Evolutionary conservation across 2,329 filamentous ascomycete genomes (phyloP), one percentile per base, ranked within the genome.

Genomic region (Fusarium musae): DNA sequence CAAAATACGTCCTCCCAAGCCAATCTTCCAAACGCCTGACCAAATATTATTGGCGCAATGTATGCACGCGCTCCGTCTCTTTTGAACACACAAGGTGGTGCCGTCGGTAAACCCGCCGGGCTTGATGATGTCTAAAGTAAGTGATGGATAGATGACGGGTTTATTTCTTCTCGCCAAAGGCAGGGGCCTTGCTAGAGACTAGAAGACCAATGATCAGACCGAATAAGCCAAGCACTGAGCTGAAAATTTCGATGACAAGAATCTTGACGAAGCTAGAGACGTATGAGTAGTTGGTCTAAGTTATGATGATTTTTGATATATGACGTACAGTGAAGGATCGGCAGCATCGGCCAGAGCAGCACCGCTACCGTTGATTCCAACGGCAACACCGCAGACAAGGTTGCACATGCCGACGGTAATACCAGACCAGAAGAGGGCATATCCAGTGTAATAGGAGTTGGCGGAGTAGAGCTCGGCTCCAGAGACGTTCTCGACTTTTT

Each of bases 181-280:
- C 93, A 30, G 86, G 81, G 32, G 96, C 95, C 84, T 96, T 97
- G 81, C 92, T 89, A 66, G 94, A 93, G 59, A 98, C 89, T 75
- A 99, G 87, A 62, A 99, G 89, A 50, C 97, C 96, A 76, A 99
- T 92, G 80, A 99, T 99, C 73, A 99, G 88, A 66, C 96, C 97
- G 80, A 99, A 99, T 7, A 99, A 90, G 73, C 97, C 96, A 16
- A 99, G 88, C 54, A 99, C 96, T 44, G 96, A 98, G 82, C 95
- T 98, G 87, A 99, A 99, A 82, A 99, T 99, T 84, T 99, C 97
- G 79, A 99, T 97, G 77, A 99, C 96, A 59, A 99, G 91, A 77
- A 99, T 97, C 86, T 97, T 98, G 84, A 99, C 96, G 84, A 99
- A 99, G 61, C 95, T 97, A 63, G 12, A 58, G 17, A 13, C 6